A percentile compares a stretch with the other conserved stretches of the same genome.
These are phyloP conservation scores for Eimeria acervulina DNA, from an alignment of 169 alveolate genomes.

Conservation along the genomic window DNA sequence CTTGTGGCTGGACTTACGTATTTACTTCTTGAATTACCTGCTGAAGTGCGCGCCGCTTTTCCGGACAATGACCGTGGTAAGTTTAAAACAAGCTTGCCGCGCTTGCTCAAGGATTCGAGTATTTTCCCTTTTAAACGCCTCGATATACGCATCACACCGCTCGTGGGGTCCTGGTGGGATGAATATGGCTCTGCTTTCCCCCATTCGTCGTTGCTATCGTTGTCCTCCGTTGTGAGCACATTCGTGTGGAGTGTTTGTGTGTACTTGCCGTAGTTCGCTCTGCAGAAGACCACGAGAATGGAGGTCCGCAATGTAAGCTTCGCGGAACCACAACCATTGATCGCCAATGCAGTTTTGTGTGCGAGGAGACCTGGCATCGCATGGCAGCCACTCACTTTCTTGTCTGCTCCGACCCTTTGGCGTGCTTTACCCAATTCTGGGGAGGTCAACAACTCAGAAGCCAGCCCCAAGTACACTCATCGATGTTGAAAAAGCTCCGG, in stretches of 20 bases:
- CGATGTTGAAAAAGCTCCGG: not conserved
- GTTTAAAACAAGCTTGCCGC: not conserved
- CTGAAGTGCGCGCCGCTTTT: not conserved
- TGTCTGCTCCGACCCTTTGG: not conserved
- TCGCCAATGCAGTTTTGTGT: slow-evolving; percentile 55
- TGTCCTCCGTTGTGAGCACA: not conserved
- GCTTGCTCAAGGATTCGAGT: not conserved
- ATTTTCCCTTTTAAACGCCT: not conserved
- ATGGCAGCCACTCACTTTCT: slow-evolving; percentile 8
- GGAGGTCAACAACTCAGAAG: not conserved
- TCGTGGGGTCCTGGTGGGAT: no score
- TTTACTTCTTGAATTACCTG: not conserved
- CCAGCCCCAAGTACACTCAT: slow-evolving; percentile 20
- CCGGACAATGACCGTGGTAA: slow-evolving; percentile 14
- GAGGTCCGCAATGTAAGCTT: slow-evolving; percentile 52
- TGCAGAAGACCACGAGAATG: slow-evolving; percentile 33
- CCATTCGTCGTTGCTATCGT: not conserved
- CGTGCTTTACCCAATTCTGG: slow-evolving; percentile 62
- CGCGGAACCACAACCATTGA: not conserved
- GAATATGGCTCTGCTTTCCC: not conserved
- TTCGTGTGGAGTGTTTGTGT: not conserved
- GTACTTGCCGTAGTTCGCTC: slow-evolving; percentile 26
- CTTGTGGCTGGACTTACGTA: not conserved
- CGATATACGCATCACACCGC: not conserved
- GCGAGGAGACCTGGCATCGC: slow-evolving; percentile 24